Evolutionary conservation across 2,329 filamentous ascomycete genomes (phyloP), one percentile per base, ranked within the genome.

Genomic region (Penicillium oxalicum): DNA sequence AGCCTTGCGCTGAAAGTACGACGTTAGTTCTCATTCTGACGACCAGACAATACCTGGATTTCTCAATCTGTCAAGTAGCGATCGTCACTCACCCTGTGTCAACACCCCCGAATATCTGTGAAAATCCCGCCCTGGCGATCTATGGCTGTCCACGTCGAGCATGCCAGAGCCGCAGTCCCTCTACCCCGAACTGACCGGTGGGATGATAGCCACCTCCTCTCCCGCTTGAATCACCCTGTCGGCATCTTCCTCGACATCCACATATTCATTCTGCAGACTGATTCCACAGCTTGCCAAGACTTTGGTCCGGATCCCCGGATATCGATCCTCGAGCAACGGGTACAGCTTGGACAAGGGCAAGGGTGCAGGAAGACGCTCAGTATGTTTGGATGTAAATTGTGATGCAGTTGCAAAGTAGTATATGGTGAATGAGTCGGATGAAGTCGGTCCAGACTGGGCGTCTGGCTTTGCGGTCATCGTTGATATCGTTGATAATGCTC

Each of bases 171-270:
- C 29, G 29, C 29, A 11, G 4, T 11, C 24, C 8, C 9, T 48
- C 58, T 51, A 75, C 25, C 72, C 72, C 47, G 72, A 74, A 59
- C 72, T 75, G 47, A 75, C 73, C 45, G 73, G 73, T 42, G 73
- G 73, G 53, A 75, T 74, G 51, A 75, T 63, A 12, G 69, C 73
- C 46, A 75, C 70, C 53, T 75, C 73, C 44, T 72, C 65, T 11
- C 70, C 71, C 4, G 53, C 45, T 37, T 55, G 43, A 49, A 75
- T 71, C 29, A 69, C 43, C 8, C 54, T 49, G 9, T 57, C 51
- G 2, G 49, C 53, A 27, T 55, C 57, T 7, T 56, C 59, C 6
- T 57, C 51, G 27, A 70, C 45, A 58, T 74, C 72, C 4, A 74
- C 70, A 57, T 75, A 75, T 44, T 73, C 70, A 38, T 70, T 59